Percentiles rank a stretch among this genome's conserved stretches.
Evolutionary conservation across 768 basidiomycete genomes (phyloP).

Genomic region (Pisolithus microcarpus): DNA sequence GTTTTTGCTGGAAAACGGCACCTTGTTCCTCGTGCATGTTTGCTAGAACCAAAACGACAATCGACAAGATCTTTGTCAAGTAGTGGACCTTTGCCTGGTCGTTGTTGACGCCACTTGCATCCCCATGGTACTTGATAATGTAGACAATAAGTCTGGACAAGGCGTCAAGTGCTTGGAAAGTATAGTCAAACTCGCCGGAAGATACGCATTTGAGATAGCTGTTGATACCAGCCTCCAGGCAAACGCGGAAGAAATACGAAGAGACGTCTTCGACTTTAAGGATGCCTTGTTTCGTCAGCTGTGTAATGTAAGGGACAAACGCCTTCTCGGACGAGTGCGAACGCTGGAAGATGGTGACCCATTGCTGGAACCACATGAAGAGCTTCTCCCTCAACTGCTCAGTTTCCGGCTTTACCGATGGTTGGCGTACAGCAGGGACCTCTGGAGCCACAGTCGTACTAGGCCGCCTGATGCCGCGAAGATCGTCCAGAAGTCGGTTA

Average conservation of each 20-base stretch:
- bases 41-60: constrained; percentile 92
- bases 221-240: constrained; percentile 89
- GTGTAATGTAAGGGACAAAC: constrained; percentile 95
- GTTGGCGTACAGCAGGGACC: constrained; percentile 32
- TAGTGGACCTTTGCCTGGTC: constrained; percentile 96
- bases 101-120: constrained; percentile 86
- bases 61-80: constrained; percentile 93
- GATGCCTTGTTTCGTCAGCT: constrained; percentile 93
- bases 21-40: constrained; percentile 95
- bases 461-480: constrained; percentile 55
- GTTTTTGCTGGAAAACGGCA: constrained; percentile 87
- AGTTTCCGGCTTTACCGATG: constrained; percentile 59
- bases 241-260: constrained; percentile 97
- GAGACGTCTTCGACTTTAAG: constrained; percentile 93
- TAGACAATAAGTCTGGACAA: constrained; percentile 92
- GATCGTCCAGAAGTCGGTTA: constrained; percentile 69
- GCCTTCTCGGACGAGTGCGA: constrained; percentile 88
- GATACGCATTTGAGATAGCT: constrained; percentile 74
- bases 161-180: constrained; percentile 92
- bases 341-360: constrained; percentile 91
- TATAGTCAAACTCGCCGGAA: constrained; percentile 62
- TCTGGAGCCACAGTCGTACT: constrained; percentile 34
- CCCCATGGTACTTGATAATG: constrained; percentile 99
- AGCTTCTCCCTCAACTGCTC: constrained; percentile 72
- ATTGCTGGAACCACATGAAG: constrained; percentile 83